A percentile compares a stretch with the other conserved stretches of the same genome.
Evolutionary conservation across 305 asterid species (phyloP).

Genomic region (Fraxinus greggii): DNA sequence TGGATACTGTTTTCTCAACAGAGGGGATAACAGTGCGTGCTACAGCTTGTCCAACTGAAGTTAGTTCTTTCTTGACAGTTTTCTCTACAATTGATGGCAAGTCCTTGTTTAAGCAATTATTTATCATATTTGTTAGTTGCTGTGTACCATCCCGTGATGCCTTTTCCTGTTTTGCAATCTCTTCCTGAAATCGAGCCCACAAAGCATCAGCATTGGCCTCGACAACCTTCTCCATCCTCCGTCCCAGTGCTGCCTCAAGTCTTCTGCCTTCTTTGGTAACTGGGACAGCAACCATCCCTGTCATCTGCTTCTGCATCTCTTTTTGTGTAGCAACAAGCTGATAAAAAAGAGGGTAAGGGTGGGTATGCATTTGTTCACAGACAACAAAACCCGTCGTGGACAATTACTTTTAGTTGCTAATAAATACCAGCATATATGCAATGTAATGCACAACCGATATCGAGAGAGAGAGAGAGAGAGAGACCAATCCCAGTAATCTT

Average conservation of each 20-base stretch:
- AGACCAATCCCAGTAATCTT: background rate
- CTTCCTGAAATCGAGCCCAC: conserved; percentile 89
- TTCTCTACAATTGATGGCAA: conserved; percentile 68
- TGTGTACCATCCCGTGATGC: conserved; percentile 62
- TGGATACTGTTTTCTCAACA: conserved; percentile 67
- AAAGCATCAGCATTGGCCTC: conserved; percentile 81
- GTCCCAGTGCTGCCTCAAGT: conserved; percentile 71
- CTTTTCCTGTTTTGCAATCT: conserved; percentile 75
- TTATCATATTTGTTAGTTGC: conserved; percentile 52
- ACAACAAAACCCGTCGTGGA: background rate
- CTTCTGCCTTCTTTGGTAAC: conserved; percentile 78
- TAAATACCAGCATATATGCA: background rate
- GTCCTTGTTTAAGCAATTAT: conserved; percentile 70
- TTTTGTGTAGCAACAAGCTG: conserved; percentile 68
- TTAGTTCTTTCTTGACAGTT: conserved; percentile 66
- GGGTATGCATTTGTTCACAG: conserved; percentile 13
- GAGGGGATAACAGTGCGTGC: conserved; percentile 63
- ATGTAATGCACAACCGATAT: background rate
- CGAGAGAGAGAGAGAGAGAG: background rate
- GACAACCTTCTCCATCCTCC: conserved; percentile 64
- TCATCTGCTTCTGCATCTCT: conserved; percentile 80
- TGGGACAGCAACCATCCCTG: conserved; percentile 50
- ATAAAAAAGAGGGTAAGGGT: conserved; percentile 19
- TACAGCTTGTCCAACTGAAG: conserved; percentile 70
- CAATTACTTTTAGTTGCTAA: conserved; percentile 7